Conservation (phyloP, 345 rosid genomes). For the Ceriops tagal region DNA sequence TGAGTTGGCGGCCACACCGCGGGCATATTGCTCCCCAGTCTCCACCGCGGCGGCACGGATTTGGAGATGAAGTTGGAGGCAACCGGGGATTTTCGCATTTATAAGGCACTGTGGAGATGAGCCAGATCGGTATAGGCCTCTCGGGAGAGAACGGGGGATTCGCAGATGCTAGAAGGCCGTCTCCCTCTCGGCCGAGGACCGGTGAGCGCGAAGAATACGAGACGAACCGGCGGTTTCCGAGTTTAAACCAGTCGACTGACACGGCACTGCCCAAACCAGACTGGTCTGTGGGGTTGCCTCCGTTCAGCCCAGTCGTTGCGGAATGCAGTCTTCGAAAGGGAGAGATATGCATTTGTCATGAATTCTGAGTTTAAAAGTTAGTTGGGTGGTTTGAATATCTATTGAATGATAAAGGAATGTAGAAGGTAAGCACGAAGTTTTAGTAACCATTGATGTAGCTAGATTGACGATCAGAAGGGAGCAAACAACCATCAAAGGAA, state of each 20-base stretch:
- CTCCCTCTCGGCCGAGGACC: background rate
- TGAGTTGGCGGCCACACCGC: too few species aligned
- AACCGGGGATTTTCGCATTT: background rate
- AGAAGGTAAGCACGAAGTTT: too few species aligned
- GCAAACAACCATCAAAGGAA: too few species aligned
- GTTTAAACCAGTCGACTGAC: background rate
- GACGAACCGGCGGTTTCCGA: background rate
- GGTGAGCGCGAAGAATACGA: background rate
- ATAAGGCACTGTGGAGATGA: background rate
- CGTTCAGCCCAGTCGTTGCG: constrained; percentile 7
- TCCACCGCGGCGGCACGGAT: too few species aligned
- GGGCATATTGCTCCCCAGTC: too few species aligned
- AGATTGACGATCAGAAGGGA: too few species aligned
- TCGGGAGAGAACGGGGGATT: background rate
- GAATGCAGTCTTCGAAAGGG: background rate
- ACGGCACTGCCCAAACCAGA: background rate
- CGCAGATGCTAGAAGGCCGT: background rate
- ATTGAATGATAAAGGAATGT: too few species aligned
- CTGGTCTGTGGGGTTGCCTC: background rate
- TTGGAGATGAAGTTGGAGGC: background rate
- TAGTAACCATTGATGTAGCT: too few species aligned
- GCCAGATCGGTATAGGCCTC: background rate
- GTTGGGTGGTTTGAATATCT: too few species aligned
- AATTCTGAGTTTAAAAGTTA: too few species aligned
- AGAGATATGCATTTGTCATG: background rate